Conservation (phyloP, 2,329 filamentous ascomycete genomes). For the Calonectria montana region DNA sequence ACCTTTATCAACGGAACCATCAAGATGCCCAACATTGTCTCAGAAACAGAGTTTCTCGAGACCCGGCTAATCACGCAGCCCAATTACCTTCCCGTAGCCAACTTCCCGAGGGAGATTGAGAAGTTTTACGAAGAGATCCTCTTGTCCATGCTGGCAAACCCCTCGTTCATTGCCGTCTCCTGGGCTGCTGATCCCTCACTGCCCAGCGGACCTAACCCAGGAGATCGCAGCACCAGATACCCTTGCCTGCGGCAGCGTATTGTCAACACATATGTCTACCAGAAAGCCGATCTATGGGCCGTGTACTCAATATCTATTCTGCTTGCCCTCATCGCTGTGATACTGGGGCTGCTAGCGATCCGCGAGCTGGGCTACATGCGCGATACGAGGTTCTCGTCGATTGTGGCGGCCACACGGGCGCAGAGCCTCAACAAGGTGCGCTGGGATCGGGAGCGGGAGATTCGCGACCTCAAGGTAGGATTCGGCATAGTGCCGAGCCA, state of each 20-base stretch:
- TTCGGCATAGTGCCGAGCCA: conserved; percentile 37
- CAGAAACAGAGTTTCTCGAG: conserved; percentile 31
- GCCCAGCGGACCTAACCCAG: conserved; percentile 22
- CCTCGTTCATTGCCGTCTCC: conserved; percentile 39
- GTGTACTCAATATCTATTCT: conserved; percentile 39
- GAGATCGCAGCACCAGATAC: conserved; percentile 25
- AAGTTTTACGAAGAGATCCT: conserved; percentile 42
- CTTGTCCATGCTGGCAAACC: conserved; percentile 39
- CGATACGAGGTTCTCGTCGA: conserved; percentile 40
- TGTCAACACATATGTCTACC: conserved; percentile 36
- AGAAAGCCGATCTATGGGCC: conserved; percentile 32
- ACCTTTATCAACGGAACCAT: conserved; percentile 39
- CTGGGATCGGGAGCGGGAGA: conserved; percentile 34
- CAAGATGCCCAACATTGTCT: conserved; percentile 31
- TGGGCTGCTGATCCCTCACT: conserved; percentile 35
- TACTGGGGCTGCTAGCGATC: conserved; percentile 34
- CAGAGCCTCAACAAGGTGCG: conserved; percentile 38
- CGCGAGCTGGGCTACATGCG: conserved; percentile 39
- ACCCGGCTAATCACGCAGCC: conserved; percentile 37
- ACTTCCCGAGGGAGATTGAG: conserved; percentile 34
- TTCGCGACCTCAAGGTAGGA: conserved; percentile 36
- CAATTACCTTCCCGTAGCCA: conserved; percentile 33
- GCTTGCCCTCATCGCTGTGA: conserved; percentile 21
- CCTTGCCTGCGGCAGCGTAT: conserved; percentile 33
- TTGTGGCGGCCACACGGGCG: conserved; percentile 38